phyloP scores from a whole-genome alignment of 257 asterid species.

The Forsythia suspensa region DNA sequence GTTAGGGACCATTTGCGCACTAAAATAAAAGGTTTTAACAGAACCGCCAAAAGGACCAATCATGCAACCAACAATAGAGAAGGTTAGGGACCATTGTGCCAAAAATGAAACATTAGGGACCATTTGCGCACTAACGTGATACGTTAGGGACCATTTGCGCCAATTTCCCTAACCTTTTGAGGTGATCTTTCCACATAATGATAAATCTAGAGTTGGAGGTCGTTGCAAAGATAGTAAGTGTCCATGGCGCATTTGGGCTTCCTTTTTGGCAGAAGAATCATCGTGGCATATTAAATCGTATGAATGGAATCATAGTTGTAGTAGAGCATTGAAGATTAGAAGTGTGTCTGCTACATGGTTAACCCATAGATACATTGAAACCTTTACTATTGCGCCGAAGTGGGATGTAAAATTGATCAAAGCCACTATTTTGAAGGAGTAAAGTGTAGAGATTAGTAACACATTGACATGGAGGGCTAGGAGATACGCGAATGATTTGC shows the following conservation, averaged over 20 bases:
- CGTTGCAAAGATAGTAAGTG: neutral
- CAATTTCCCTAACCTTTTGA: no score
- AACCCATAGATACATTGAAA: neutral
- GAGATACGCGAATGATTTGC: neutral
- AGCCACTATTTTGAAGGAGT: neutral
- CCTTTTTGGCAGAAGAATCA: neutral
- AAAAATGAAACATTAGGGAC: no score
- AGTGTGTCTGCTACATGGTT: neutral
- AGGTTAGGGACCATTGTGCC: no score
- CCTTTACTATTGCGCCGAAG: neutral
- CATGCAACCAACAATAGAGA: no score
- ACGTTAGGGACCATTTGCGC: no score
- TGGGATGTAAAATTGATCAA: neutral
- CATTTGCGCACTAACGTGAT: no score
- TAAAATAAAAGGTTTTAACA: no score
- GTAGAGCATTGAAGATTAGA: neutral
- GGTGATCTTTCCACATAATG: neutral
- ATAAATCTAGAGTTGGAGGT: neutral
- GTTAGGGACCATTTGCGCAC: no score
- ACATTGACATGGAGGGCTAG: neutral
- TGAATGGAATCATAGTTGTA: neutral
- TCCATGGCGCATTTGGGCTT: neutral
- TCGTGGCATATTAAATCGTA: no score
- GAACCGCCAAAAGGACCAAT: no score
- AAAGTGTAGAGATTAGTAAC: neutral